These are phyloP conservation scores for Albifimbria verrucaria DNA, from an alignment of 2,329 filamentous ascomycete genomes.

Conservation along the genomic window DNA sequence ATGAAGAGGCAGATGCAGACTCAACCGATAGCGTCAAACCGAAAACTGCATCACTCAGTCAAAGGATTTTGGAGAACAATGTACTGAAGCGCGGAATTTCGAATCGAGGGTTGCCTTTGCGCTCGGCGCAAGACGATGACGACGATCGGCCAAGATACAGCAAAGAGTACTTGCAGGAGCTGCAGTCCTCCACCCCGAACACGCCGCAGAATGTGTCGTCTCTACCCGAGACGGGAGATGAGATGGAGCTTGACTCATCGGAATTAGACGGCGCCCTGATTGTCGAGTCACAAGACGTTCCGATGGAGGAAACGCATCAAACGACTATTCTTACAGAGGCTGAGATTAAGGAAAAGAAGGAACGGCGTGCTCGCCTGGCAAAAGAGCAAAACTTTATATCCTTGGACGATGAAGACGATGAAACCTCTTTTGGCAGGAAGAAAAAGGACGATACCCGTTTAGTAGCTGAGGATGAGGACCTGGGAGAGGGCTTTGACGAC, in stretches of 20 bases:
- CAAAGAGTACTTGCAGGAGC: conserved; percentile 79
- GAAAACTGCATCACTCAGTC: conserved; percentile 64
- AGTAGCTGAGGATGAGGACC: conserved; percentile 82
- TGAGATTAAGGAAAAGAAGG: conserved; percentile 89
- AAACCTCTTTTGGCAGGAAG: conserved; percentile 37
- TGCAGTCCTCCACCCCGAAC: conserved; percentile 81
- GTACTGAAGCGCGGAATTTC: conserved; percentile 52
- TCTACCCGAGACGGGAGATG: conserved; percentile 41
- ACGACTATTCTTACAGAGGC: conserved; percentile 71
- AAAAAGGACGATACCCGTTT: conserved; percentile 71
- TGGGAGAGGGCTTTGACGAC: conserved; percentile 90
- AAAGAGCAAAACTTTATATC: conserved; percentile 65
- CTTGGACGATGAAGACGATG: conserved; percentile 56
- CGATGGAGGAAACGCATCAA: conserved; percentile 23
- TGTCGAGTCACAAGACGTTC: conserved; percentile 45
- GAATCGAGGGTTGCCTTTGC: conserved; percentile 50
- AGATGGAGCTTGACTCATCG: conserved; percentile 55
- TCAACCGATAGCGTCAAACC: conserved; percentile 51
- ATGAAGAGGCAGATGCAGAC: conserved; percentile 49
- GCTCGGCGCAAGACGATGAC: conserved; percentile 51
- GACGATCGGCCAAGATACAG: conserved; percentile 77
- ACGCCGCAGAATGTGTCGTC: conserved; percentile 65
- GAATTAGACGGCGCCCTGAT: conserved; percentile 64
- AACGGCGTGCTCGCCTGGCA: conserved; percentile 77
- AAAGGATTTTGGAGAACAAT: conserved; percentile 65